phyloP scores from a whole-genome alignment of 352 stramenopile species.

The Phytopythium aichiense region DNA sequence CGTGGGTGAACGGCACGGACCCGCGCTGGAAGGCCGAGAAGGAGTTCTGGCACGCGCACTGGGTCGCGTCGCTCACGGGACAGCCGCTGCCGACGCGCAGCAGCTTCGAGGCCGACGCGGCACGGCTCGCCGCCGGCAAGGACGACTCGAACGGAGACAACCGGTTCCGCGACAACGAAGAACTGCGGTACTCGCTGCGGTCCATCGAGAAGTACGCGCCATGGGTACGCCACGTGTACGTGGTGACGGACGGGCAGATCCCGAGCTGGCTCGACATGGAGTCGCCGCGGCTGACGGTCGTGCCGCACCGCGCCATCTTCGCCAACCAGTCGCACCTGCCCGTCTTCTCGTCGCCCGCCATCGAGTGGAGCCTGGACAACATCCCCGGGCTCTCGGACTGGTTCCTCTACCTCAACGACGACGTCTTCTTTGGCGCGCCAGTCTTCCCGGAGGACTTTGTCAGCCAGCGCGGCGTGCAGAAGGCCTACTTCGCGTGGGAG shows the following conservation, averaged over 20 bases:
- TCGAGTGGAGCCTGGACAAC: slow-evolving; percentile 93
- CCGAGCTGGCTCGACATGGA: slow-evolving; percentile 91
- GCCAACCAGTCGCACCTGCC: slow-evolving; percentile 84
- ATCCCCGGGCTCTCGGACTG: slow-evolving; percentile 89
- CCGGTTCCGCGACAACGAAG: slow-evolving; percentile 93
- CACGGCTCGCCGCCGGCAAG: slow-evolving; percentile 41
- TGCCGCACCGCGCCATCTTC: slow-evolving; percentile 92
- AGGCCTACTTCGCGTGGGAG: slow-evolving; percentile 92
- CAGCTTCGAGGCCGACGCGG: slow-evolving; percentile 24
- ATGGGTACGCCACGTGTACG: slow-evolving; percentile 92
- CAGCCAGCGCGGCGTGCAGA: slow-evolving; percentile 79
- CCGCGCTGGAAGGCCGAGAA: slow-evolving; percentile 89
- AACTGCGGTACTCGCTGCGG: slow-evolving; percentile 91
- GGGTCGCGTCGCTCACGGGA: slow-evolving; percentile 79
- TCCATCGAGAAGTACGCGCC: slow-evolving; percentile 94
- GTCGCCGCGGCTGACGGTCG: slow-evolving; percentile 70
- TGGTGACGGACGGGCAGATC: slow-evolving; percentile 94
- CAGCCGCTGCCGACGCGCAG: slow-evolving; percentile 62
- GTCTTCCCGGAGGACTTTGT: slow-evolving; percentile 92
- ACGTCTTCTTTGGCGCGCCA: slow-evolving; percentile 91
- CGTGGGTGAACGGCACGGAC: slow-evolving; percentile 95
- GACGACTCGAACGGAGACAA: slow-evolving; percentile 84
- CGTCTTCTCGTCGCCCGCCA: slow-evolving; percentile 93
- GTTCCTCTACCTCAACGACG: slow-evolving; percentile 97
- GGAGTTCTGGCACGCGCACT: slow-evolving; percentile 87